A percentile compares a stretch with the other conserved stretches of the same genome.
Evolutionary conservation across 306 rosid genomes (phyloP).

Genomic region (Vachellia collinsii): DNA sequence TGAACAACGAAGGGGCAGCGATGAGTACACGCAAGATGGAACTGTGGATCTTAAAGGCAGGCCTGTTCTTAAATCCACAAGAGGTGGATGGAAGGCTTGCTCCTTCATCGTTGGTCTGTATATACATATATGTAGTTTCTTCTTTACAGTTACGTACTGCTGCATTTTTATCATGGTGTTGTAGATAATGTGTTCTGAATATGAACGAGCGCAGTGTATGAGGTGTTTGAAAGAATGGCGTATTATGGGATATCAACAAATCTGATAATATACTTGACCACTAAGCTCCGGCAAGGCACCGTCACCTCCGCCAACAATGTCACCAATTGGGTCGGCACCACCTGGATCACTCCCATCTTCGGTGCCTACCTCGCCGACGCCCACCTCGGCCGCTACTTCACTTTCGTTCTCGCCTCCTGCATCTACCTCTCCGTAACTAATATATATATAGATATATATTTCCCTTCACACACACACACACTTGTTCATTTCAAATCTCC

Average conservation of each 20-base stretch:
- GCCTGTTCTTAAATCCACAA: conserved; percentile 66
- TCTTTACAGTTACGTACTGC: neutral
- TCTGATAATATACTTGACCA: conserved; percentile 63
- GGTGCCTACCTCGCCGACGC: conserved; percentile 91
- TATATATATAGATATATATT: no score
- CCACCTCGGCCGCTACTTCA: conserved; percentile 81
- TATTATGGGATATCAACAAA: conserved; percentile 74
- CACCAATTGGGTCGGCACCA: conserved; percentile 81
- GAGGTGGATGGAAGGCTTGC: conserved; percentile 93
- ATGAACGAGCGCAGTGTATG: conserved; percentile 50
- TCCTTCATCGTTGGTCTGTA: conserved; percentile 75
- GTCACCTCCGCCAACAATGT: conserved; percentile 71
- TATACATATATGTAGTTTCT: neutral
- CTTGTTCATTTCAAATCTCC: neutral
- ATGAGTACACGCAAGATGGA: conserved; percentile 73
- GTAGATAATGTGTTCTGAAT: neutral
- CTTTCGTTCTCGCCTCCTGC: conserved; percentile 58
- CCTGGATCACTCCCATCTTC: conserved; percentile 77
- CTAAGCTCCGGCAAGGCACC: conserved; percentile 72
- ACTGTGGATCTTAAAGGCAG: conserved; percentile 84
- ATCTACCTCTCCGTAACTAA: conserved; percentile 63
- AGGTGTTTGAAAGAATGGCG: conserved; percentile 89
- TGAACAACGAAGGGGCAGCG: neutral
- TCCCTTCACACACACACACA: neutral
- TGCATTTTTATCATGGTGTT: neutral